These are phyloP conservation scores for Oleoguttula mirabilis DNA, from an alignment of 495 filamentous ascomycete species.

Conservation along the genomic window DNA sequence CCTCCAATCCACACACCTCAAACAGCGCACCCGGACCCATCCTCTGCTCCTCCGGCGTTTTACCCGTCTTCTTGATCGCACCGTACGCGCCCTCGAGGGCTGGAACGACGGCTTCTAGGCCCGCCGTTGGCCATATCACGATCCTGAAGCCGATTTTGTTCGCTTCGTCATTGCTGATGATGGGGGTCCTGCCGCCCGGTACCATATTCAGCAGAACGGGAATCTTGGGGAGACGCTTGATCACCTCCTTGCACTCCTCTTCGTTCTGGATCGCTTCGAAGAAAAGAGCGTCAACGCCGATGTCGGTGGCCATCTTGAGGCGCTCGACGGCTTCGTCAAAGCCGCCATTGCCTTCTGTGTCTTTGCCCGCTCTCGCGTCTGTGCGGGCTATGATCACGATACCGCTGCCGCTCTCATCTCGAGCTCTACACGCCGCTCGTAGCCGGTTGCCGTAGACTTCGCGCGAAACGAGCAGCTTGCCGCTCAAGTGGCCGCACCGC, in stretches of 20 bases:
- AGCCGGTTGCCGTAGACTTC: conserved; percentile 46
- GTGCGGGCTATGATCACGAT: conserved; percentile 61
- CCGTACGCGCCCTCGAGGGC: conserved; percentile 20
- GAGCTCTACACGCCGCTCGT: conserved; percentile 30
- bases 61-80: conserved; percentile 23
- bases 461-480: conserved; percentile 47
- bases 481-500: conserved; percentile 31
- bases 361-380: conserved; percentile 44
- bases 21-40: conserved; percentile 38
- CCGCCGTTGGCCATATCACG: conserved; percentile 37
- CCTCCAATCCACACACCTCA: conserved; percentile 47
- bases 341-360: conserved; percentile 32
- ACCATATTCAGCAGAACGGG: conserved; percentile 55
- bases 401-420: conserved; percentile 39
- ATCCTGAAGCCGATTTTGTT: conserved; percentile 50
- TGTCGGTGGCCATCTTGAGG: conserved; percentile 42
- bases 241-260: conserved; percentile 40
- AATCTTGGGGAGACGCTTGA: conserved; percentile 42
- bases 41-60: conserved; percentile 21
- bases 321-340: conserved; percentile 49
- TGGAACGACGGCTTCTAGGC: conserved; percentile 21
- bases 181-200: conserved; percentile 46
- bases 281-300: conserved; percentile 53
- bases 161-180: conserved; percentile 45
- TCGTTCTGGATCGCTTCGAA: conserved; percentile 50